phyloP scores from a whole-genome alignment of 306 rosid genomes.

The Hippophae tibetana region DNA sequence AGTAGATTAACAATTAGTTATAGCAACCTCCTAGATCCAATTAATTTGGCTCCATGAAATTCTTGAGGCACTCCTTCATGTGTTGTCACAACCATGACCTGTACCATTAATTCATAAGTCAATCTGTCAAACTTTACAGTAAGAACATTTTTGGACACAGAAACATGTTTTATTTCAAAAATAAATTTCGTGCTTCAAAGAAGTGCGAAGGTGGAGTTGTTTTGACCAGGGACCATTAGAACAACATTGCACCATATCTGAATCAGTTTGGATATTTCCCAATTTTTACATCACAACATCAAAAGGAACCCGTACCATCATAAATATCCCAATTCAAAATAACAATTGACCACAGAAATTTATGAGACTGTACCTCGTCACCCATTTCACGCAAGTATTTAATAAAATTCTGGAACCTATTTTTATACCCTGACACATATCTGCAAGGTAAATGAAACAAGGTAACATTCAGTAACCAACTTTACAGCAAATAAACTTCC shows the following conservation, averaged over 20 bases:
- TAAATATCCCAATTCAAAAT: no score
- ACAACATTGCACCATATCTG: constrained; percentile 11
- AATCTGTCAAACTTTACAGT: constrained; percentile 11
- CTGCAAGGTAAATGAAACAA: constrained; percentile 23
- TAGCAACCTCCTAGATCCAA: constrained; percentile 81
- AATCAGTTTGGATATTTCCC: not conserved
- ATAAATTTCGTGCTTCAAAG: not conserved
- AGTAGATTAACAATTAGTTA: constrained; percentile 4
- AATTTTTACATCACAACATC: not conserved
- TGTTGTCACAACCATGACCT: constrained; percentile 97
- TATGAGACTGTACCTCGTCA: constrained; percentile 34
- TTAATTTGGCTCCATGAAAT: constrained; percentile 80
- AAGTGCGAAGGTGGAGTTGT: not conserved
- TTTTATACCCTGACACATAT: constrained; percentile 54
- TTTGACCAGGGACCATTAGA: constrained; percentile 1
- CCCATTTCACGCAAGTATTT: constrained; percentile 55
- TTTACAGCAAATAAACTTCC: not conserved
- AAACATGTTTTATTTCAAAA: not conserved
- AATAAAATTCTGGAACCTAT: constrained; percentile 54
- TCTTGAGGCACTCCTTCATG: constrained; percentile 93
- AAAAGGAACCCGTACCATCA: no score
- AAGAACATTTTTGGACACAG: not conserved
- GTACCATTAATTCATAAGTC: constrained; percentile 13
- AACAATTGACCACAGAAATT: not conserved
- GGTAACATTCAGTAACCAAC: constrained; percentile 1